Percentiles rank a stretch among this genome's conserved stretches.
These are phyloP conservation scores for Asparagopsis taxiformis DNA, from an alignment of 31 red algal species.

Conservation along the genomic window DNA sequence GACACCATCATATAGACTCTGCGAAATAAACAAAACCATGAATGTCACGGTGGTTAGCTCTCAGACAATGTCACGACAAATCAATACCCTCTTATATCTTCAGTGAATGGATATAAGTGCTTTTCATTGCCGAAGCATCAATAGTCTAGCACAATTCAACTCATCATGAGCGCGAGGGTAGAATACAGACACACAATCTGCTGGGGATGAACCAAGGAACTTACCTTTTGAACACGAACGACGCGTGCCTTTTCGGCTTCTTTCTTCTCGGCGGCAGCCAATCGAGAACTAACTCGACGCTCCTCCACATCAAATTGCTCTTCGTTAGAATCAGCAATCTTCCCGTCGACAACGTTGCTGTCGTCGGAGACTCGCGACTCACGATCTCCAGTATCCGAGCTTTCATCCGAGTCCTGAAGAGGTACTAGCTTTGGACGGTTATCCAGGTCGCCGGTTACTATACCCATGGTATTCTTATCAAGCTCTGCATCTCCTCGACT, in stretches of 20 bases:
- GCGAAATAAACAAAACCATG: background rate
- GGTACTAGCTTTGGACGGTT: background rate
- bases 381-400: too few relatives aligned
- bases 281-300: background rate
- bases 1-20: slow-evolving; percentile 35
- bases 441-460: too few relatives aligned
- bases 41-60: background rate
- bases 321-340: too few relatives aligned
- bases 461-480: background rate
- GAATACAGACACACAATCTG: too few relatives aligned
- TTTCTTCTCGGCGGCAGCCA: slow-evolving; percentile 12
- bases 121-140: slow-evolving; percentile 50
- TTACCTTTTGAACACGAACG: slow-evolving; percentile 45
- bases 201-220: too few relatives aligned
- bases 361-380: too few relatives aligned
- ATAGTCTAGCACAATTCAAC: slow-evolving; percentile 10
- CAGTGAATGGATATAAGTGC: slow-evolving; percentile 61
- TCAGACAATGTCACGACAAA: background rate
- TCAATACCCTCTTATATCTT: slow-evolving; percentile 38
- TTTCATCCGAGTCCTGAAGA: background rate
- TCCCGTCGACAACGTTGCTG: too few relatives aligned
- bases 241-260: slow-evolving; percentile 14
- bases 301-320: slow-evolving; percentile 5
- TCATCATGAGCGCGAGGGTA: slow-evolving; percentile 46
- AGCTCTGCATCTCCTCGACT: slow-evolving; percentile 4